A percentile compares a stretch with the other conserved stretches of the same genome.
Conservation (phyloP, 1,139 yeast species). For the Geotrichum phurueaensis region DNA sequence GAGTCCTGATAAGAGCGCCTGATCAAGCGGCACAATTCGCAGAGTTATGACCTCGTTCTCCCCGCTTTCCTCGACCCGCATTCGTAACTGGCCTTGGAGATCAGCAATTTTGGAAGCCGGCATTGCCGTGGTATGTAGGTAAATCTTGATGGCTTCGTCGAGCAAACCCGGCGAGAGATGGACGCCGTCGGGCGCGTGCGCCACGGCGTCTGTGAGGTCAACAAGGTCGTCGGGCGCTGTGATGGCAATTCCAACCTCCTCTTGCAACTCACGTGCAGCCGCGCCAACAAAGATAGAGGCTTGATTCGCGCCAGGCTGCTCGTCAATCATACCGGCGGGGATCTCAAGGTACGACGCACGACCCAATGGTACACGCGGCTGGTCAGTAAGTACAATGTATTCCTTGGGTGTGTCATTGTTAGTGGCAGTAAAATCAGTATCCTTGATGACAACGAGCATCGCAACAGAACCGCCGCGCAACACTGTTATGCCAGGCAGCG, state of each 20-base stretch:
- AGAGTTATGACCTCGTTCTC: slow-evolving; percentile 23
- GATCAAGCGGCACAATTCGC: slow-evolving; percentile 18
- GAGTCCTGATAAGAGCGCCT: slow-evolving; percentile 8
- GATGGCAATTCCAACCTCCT: slow-evolving; percentile 26
- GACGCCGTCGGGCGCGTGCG: slow-evolving; percentile 11
- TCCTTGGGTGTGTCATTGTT: background rate
- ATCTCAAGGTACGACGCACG: slow-evolving; percentile 21
- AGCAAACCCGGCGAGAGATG: slow-evolving; percentile 23
- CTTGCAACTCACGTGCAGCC: slow-evolving; percentile 27
- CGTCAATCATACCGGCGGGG: slow-evolving; percentile 31
- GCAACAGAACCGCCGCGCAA: slow-evolving; percentile 28
- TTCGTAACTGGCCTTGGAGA: slow-evolving; percentile 21
- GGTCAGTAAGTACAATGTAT: slow-evolving; percentile 22
- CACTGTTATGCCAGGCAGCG: slow-evolving; percentile 27
- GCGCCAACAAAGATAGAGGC: slow-evolving; percentile 21
- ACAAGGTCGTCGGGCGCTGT: slow-evolving; percentile 17
- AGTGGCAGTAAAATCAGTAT: slow-evolving; percentile 3
- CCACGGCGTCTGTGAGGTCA: slow-evolving; percentile 21
- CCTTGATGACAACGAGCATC: slow-evolving; percentile 22
- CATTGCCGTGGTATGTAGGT: slow-evolving; percentile 18
- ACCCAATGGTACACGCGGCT: slow-evolving; percentile 27
- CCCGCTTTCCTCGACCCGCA: slow-evolving; percentile 17
- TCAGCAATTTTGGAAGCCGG: slow-evolving; percentile 18
- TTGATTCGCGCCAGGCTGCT: slow-evolving; percentile 15
- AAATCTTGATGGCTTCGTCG: slow-evolving; percentile 24